Base-by-base conservation (phyloP, 495 filamentous ascomycete species). In the Pseudoneurospora amorphoporcata region DNA sequence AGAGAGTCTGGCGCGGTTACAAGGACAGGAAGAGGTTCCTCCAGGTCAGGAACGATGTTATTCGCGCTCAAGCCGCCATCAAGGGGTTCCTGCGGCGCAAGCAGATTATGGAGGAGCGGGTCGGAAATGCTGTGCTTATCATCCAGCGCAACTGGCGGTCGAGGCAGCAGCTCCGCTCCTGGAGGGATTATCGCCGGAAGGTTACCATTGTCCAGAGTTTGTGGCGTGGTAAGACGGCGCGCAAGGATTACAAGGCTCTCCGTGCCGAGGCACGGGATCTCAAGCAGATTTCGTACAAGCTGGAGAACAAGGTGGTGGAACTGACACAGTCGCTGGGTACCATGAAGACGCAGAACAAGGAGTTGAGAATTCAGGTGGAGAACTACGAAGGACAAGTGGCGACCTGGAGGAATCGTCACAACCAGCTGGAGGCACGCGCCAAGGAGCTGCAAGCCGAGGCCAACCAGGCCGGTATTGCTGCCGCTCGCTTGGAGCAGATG, bases 251-350 rank as follows among this genome's bases (percentile, higher is more conserved):
- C 86, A 98, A 97, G 88, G 89, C 80, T 58, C 81, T 97, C 70
- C 92, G 96, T 69, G 95, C 97, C 81, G 96, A 99, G 80, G 94
- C 95, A 45, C 91, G 96, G 77, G 95, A 99, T 86, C 88, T 99
- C 76, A 97, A 97, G 84, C 94, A 98, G 81, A 99, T 99, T 75
- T 98, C 94, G 16, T 98, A 98, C 84, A 98, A 96, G 85, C 83
- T 99, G 77, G 96, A 98, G 85, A 98, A 98, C 86, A 98, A 99
- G 88, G 95, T 99, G 71, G 92, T 98, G 70, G 96, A 99, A 83
- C 86, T 99, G 76, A 99, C 96, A 10, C 96, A 99, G 81, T 91
- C 91, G 69, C 81, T 98, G 79, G 94, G 95, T 77, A 90, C 92
- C 39, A 90, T 98, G 86, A 97, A 96, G 84, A 86, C 88, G 61